These are phyloP conservation scores for Irpex rosettiformis DNA, from an alignment of 1,284 basidiomycete species.

Conservation along the genomic window DNA sequence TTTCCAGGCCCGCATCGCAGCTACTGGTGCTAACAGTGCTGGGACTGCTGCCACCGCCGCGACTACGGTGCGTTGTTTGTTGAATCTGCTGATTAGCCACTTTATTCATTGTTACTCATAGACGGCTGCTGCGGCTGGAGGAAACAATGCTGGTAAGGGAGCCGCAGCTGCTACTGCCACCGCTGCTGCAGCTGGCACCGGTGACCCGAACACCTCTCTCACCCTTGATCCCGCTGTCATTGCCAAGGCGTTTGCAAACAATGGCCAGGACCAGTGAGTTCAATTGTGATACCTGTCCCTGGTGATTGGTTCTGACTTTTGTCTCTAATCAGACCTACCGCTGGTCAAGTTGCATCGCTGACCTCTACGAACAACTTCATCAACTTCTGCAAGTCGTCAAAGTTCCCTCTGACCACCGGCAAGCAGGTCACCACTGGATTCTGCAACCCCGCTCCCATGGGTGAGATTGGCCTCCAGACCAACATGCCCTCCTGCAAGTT, in stretches of 20 bases:
- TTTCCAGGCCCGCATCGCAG: conserved; percentile 36
- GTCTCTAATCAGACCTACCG: conserved; percentile 25
- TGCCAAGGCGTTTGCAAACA: conserved; percentile 24
- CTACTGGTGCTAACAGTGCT: conserved; percentile 32
- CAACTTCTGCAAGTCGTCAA: conserved; percentile 39
- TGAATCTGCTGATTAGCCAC: neutral
- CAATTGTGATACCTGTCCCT: too few species aligned
- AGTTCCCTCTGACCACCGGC: conserved; percentile 41
- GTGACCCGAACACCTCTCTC: conserved; percentile 30
- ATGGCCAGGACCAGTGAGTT: conserved; percentile 39
- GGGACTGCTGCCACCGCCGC: conserved; percentile 2
- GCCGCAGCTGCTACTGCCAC: conserved; percentile 3
- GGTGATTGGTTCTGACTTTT: neutral
- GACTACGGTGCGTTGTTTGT: neutral
- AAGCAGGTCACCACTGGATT: conserved; percentile 49
- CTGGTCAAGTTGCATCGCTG: conserved; percentile 39
- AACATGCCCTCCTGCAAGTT: conserved; percentile 63
- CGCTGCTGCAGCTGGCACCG: conserved; percentile 3
- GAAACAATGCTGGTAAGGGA: neutral
- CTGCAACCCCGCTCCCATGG: conserved; percentile 64
- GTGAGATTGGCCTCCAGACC: conserved; percentile 49
- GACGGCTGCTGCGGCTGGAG: neutral
- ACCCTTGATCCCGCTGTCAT: conserved; percentile 26
- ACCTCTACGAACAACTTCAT: conserved; percentile 58
- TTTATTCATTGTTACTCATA: neutral